Conservation (phyloP, 305 asterid species). For the Fraxinus platypoda region DNA sequence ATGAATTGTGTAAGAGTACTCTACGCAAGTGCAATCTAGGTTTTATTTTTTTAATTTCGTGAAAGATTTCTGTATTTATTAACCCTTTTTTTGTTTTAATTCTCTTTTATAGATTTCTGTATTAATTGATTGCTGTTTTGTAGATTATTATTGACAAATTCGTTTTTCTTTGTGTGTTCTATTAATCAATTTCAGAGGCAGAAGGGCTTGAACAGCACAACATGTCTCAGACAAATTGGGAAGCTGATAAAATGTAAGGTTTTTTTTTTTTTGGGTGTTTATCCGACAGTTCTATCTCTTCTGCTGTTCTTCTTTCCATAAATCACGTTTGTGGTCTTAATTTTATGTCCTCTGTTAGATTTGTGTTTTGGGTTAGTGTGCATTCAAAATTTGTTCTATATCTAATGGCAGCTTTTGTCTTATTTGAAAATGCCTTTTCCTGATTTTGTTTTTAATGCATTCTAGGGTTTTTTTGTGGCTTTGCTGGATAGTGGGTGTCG, state of each 20-base stretch:
- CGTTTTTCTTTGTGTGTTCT: conserved; percentile 17
- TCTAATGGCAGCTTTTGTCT: not conserved
- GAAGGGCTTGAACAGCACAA: conserved; percentile 23
- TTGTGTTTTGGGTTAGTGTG: conserved; percentile 16
- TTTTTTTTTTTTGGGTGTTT: not conserved
- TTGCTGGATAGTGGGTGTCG: not conserved
- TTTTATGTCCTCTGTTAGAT: conserved; percentile 3
- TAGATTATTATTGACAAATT: not conserved
- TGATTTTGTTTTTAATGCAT: not conserved
- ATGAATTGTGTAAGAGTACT: not conserved
- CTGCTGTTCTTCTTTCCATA: not conserved
- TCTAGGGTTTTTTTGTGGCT: conserved; percentile 3
- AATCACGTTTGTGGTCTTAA: conserved; percentile 9
- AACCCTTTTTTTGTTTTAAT: conserved; percentile 6
- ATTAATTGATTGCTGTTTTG: not conserved
- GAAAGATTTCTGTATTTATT: conserved; percentile 17
- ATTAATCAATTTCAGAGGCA: conserved; percentile 29
- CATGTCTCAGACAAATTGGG: conserved; percentile 99
- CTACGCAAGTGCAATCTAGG: not conserved
- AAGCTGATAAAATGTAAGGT: conserved; percentile 91
- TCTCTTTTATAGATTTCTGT: conserved; percentile 21
- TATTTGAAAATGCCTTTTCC: not conserved
- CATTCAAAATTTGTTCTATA: not conserved
- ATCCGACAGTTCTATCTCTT: not conserved
- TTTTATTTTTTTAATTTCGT: not conserved